phyloP scores from a whole-genome alignment of 257 asterid species.

The Solanum pimpinellifolium region DNA sequence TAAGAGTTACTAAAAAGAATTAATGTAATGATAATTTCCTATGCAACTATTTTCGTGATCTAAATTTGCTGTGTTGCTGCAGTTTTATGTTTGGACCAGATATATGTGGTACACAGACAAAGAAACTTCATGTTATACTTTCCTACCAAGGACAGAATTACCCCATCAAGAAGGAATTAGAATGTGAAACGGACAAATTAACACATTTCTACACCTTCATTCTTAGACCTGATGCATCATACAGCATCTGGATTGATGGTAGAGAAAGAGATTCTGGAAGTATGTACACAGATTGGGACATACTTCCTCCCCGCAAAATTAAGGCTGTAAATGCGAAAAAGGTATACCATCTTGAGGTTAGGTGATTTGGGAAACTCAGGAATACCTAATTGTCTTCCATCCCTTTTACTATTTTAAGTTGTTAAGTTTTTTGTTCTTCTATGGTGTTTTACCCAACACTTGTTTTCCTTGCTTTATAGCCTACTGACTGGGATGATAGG shows the following conservation, averaged over 20 bases:
- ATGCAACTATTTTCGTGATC: background rate
- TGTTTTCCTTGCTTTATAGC: background rate
- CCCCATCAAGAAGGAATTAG: constrained; percentile 22
- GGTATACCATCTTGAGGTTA: background rate
- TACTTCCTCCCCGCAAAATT: constrained; percentile 14
- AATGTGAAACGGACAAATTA: constrained; percentile 31
- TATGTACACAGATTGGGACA: constrained; percentile 16
- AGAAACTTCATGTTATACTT: constrained; percentile 24
- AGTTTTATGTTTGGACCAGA: constrained; percentile 98
- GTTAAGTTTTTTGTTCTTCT: background rate
- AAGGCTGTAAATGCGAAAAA: constrained; percentile 15
- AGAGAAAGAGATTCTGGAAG: constrained; percentile 15
- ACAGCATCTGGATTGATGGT: constrained; percentile 10
- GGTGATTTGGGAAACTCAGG: background rate
- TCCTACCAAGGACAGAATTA: constrained; percentile 29
- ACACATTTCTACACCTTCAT: constrained; percentile 32
- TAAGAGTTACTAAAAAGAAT: background rate
- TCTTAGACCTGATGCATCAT: constrained; percentile 29
- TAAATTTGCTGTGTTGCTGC: constrained; percentile 12
- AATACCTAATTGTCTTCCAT: background rate
- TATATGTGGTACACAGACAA: constrained; percentile 67
- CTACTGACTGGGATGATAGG: constrained; percentile 19
- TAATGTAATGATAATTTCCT: background rate
- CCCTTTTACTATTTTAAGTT: background rate
- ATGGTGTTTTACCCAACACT: background rate